phyloP scores from a whole-genome alignment of 2,329 filamentous ascomycete species.

The Ceratocystis cacaofunesta region DNA sequence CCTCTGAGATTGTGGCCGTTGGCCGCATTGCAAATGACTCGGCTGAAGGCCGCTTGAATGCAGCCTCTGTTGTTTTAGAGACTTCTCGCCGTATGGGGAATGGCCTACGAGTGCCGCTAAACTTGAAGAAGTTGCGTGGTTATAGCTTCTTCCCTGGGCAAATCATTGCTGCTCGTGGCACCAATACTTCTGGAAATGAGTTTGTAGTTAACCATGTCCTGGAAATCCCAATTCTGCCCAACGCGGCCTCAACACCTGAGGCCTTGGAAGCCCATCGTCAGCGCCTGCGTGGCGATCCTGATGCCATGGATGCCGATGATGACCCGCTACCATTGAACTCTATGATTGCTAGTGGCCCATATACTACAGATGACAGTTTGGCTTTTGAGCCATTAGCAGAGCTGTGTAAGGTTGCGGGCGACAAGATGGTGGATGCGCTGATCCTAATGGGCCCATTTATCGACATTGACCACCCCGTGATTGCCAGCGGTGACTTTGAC shows the following conservation, averaged over 20 bases:
- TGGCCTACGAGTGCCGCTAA: constrained; percentile 66
- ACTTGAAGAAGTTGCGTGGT: constrained; percentile 49
- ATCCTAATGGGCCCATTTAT: constrained; percentile 79
- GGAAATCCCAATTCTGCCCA: constrained; percentile 56
- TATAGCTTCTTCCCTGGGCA: constrained; percentile 91
- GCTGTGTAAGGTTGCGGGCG: constrained; percentile 62
- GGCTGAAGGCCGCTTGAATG: constrained; percentile 71
- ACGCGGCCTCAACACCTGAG: constrained; percentile 52
- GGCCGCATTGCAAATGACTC: constrained; percentile 84
- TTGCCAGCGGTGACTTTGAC: constrained; percentile 68
- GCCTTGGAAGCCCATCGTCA: constrained; percentile 55
- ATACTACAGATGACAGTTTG: constrained; percentile 82
- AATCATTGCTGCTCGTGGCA: constrained; percentile 74
- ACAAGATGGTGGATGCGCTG: constrained; percentile 61
- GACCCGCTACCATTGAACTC: constrained; percentile 52
- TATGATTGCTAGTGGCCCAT: constrained; percentile 71
- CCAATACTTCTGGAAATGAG: constrained; percentile 70
- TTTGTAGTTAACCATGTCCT: constrained; percentile 71
- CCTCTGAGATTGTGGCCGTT: constrained; percentile 74
- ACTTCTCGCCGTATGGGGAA: constrained; percentile 72
- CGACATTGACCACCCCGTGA: constrained; percentile 76
- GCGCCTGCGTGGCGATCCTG: constrained; percentile 49
- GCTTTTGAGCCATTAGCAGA: constrained; percentile 77
- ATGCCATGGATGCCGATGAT: constrained; percentile 41
- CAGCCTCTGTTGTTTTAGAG: constrained; percentile 74